Evolutionary conservation across 2,329 filamentous ascomycete genomes (phyloP).

Genomic region (Paramyrothecium roridum): DNA sequence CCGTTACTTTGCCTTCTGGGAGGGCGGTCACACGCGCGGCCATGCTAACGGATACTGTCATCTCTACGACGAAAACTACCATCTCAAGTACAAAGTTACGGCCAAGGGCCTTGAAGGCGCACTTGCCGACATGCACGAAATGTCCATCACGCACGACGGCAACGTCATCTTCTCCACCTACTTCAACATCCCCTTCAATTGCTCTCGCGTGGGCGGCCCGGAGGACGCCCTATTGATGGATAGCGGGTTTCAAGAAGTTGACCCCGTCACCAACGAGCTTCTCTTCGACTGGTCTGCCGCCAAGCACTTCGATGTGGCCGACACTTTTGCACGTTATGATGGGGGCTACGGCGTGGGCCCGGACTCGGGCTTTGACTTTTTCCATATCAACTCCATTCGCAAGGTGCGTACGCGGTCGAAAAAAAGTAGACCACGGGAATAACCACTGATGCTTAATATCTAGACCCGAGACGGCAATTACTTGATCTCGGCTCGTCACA

Average conservation of each 20-base stretch:
- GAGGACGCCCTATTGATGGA: constrained; percentile 25
- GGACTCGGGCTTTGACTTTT: constrained; percentile 30
- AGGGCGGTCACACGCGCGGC: constrained; percentile 18
- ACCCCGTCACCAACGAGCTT: constrained; percentile 30
- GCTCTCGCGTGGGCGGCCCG: constrained; percentile 25
- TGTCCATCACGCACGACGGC: constrained; percentile 35
- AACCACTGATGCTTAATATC: neutral
- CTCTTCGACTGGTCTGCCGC: constrained; percentile 34
- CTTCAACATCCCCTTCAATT: constrained; percentile 25
- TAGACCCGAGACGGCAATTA: constrained; percentile 30
- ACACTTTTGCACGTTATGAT: constrained; percentile 22
- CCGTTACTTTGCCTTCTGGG: constrained; percentile 33
- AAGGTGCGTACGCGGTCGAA: constrained; percentile 17
- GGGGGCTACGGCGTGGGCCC: constrained; percentile 22
- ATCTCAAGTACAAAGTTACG: constrained; percentile 32
- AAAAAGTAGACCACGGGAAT: neutral
- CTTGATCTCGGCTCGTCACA: constrained; percentile 30
- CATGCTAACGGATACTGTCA: constrained; percentile 25
- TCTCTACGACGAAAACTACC: constrained; percentile 30
- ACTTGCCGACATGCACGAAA: constrained; percentile 37
- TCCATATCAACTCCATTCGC: constrained; percentile 33
- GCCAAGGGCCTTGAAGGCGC: constrained; percentile 29
- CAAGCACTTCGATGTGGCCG: constrained; percentile 22
- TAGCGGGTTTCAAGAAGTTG: constrained; percentile 35
- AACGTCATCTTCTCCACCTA: constrained; percentile 41